Evolutionary conservation across 2,329 filamentous ascomycete genomes (phyloP).

Genomic region (Penicillium vulpinum): DNA sequence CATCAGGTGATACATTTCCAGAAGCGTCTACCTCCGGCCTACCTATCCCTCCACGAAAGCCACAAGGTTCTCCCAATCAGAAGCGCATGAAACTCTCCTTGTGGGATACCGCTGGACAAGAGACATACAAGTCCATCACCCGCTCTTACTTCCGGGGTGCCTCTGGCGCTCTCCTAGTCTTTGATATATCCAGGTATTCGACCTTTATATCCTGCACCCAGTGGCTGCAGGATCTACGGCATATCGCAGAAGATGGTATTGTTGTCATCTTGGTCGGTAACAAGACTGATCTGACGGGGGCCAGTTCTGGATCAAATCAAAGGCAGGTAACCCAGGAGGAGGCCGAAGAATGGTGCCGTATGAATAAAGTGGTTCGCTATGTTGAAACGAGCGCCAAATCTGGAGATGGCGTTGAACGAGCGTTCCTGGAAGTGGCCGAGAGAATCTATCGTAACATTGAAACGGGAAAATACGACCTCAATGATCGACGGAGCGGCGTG

Average conservation of each 20-base stretch:
- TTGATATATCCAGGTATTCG: slow-evolving; percentile 82
- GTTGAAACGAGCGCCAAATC: slow-evolving; percentile 97
- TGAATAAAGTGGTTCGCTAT: slow-evolving; percentile 86
- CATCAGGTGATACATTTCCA: slow-evolving; percentile 16
- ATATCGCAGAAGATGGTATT: slow-evolving; percentile 94
- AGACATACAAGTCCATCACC: slow-evolving; percentile 96
- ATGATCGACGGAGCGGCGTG: slow-evolving; percentile 87
- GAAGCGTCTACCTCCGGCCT: slow-evolving; percentile 28
- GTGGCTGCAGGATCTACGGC: slow-evolving; percentile 90
- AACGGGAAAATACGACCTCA: slow-evolving; percentile 89
- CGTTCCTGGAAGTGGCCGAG: slow-evolving; percentile 91
- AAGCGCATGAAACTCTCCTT: slow-evolving; percentile 91
- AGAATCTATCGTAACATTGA: slow-evolving; percentile 97
- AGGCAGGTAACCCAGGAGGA: slow-evolving; percentile 79
- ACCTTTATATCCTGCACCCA: slow-evolving; percentile 87
- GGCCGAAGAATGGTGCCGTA: slow-evolving; percentile 83
- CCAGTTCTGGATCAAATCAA: slow-evolving; percentile 48
- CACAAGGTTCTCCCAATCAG: slow-evolving; percentile 44
- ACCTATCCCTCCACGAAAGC: slow-evolving; percentile 39
- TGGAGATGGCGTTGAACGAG: slow-evolving; percentile 88
- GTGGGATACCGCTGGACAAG: slow-evolving; percentile 96
- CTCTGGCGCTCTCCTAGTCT: slow-evolving; percentile 78
- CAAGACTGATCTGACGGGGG: slow-evolving; percentile 76
- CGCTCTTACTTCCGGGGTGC: slow-evolving; percentile 89
- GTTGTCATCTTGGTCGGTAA: slow-evolving; percentile 94